Percentiles rank a stretch among this genome's conserved stretches.
These are phyloP conservation scores for Exophiala viscosa DNA, from an alignment of 2,329 filamentous ascomycete species.

Conservation along the genomic window DNA sequence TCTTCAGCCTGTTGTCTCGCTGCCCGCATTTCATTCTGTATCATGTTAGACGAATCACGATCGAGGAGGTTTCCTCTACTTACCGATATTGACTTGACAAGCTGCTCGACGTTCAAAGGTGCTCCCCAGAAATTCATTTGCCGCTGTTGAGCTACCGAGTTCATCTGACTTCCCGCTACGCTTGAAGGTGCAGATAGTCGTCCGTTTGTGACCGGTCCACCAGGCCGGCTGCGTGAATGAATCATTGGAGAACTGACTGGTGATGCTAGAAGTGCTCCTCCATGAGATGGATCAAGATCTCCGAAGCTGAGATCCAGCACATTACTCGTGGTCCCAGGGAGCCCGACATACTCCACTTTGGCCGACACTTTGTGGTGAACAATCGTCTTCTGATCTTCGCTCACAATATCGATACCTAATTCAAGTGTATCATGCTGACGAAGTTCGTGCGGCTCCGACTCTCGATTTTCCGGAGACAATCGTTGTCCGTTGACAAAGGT, in stretches of 20 bases:
- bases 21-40: slow-evolving; percentile 80
- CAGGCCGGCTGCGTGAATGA: slow-evolving; percentile 66
- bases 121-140: slow-evolving; percentile 79
- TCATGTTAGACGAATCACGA: slow-evolving; percentile 13
- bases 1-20: slow-evolving; percentile 86
- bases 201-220: slow-evolving; percentile 64
- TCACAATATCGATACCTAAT: slow-evolving; percentile 96
- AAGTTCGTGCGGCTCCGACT: slow-evolving; percentile 92
- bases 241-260: slow-evolving; percentile 61
- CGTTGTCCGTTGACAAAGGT: slow-evolving; percentile 95
- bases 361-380: slow-evolving; percentile 98
- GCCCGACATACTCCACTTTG: slow-evolving; percentile 91
- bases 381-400: slow-evolving; percentile 96
- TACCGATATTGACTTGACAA: slow-evolving; percentile 82
- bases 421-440: slow-evolving; percentile 89
- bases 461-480: slow-evolving; percentile 87
- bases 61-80: slow-evolving; percentile 35
- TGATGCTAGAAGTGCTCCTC: slow-evolving; percentile 67
- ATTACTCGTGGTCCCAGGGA: slow-evolving; percentile 69
- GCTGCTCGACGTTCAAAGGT: slow-evolving; percentile 88
- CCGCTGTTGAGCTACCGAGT: slow-evolving; percentile 65
- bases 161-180: slow-evolving; percentile 53
- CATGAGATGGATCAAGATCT: slow-evolving; percentile 75
- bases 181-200: slow-evolving; percentile 59
- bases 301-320: slow-evolving; percentile 79